Evolutionary conservation across 2,329 filamentous ascomycete genomes (phyloP).

Genomic region (Colletotrichum lentis): DNA sequence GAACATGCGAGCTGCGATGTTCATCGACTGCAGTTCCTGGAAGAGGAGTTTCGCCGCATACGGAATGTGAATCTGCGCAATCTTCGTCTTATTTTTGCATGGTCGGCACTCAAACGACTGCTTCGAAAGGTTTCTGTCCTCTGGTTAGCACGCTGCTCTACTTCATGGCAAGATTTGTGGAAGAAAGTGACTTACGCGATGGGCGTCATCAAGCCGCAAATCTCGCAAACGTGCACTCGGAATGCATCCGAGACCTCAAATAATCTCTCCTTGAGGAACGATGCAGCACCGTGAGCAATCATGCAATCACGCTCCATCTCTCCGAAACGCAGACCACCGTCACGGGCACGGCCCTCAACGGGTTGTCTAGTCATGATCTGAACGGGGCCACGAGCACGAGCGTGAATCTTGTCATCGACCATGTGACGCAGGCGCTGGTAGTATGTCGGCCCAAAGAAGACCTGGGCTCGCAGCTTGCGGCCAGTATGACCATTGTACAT

Average conservation of each 20-base stretch:
- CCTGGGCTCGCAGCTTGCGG: constrained; percentile 88
- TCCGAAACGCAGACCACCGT: constrained; percentile 98
- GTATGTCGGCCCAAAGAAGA: constrained; percentile 97
- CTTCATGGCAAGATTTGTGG: neutral
- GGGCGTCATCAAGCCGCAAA: constrained; percentile 98
- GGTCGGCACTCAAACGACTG: constrained; percentile 96
- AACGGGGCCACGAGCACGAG: constrained; percentile 93
- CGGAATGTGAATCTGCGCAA: constrained; percentile 96
- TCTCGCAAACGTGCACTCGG: constrained; percentile 97
- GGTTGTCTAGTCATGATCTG: constrained; percentile 98
- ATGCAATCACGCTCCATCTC: constrained; percentile 99
- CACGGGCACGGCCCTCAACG: constrained; percentile 96
- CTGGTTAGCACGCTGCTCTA: constrained; percentile 46
- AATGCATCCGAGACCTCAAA: constrained; percentile 99
- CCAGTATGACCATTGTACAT: constrained; percentile 99
- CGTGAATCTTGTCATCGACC: constrained; percentile 99
- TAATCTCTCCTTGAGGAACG: constrained; percentile 95
- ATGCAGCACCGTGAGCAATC: constrained; percentile 98
- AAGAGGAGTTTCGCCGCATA: constrained; percentile 98
- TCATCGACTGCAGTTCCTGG: constrained; percentile 98
- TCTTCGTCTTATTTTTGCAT: constrained; percentile 99
- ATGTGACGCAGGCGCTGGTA: constrained; percentile 99
- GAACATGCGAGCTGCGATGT: constrained; percentile 97
- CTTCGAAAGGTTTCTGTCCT: constrained; percentile 83
- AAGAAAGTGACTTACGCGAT: constrained; percentile 80